Evolutionary conservation across 106 monocot species (phyloP), one percentile per base, ranked within the genome.

Genomic region (Posidonia australis): DNA sequence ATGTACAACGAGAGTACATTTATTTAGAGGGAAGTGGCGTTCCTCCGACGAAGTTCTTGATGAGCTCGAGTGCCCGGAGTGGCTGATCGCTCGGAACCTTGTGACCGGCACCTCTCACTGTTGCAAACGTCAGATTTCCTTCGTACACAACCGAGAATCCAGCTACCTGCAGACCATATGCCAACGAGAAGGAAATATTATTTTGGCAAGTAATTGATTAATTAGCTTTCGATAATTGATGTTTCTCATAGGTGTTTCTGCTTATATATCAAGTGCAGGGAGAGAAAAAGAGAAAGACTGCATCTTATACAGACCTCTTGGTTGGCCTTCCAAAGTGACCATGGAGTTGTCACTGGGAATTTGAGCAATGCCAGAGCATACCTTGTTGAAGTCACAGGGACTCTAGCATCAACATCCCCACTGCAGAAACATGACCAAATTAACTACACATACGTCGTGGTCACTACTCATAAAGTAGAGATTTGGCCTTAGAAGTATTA

Each of bases 341-440:
- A 62, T 17, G 61, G 47, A 22, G 51, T 51, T 29, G 44, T 62
- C 14, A 71, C 31, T 5, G n/a, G 11, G 23, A 61, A 51, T 7
- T 71, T 51, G 21, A 69, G 69, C 9, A 31, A 12, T 10, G 58
- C 46, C 18, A 71, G 6, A 18, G 70, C 44, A 19, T 62, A 71
- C 18, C 51, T 47, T 7, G 64, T 44, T 14, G 53, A 20, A 23
- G 72, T 72, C 9, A 72, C 26, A 14, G 72, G 72, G 44, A 72
- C 72, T 19, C 54, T 56, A 6, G 80, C 84, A 58, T 80, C 84
- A 20, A 70, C 71, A 68, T 84, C 62, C 31, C 63, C 72, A 57
- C 44, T 51, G 73, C 51, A 46, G 7, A 65, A 29, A 27, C 18
- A 18, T 51, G 27, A 59, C 27, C 14, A 9, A 43, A n/a, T n/a